phyloP scores from a whole-genome alignment of 2,329 filamentous ascomycete species.

The Elsinoe ampelina region DNA sequence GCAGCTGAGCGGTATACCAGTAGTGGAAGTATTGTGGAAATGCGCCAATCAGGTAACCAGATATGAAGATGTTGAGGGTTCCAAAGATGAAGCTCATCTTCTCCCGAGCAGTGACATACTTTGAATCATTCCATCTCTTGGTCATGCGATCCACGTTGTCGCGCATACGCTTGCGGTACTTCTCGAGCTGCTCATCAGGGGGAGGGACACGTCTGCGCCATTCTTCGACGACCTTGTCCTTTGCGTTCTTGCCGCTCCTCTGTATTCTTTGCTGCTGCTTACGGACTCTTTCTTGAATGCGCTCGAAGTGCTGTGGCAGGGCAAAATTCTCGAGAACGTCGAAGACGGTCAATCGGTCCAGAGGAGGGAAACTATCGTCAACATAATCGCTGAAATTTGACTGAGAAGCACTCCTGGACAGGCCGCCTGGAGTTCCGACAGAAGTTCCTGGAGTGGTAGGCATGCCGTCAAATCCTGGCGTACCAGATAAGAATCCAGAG shows the following conservation, averaged over 20 bases:
- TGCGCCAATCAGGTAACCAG: slow-evolving; percentile 83
- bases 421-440: slow-evolving; percentile 34
- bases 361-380: slow-evolving; percentile 75
- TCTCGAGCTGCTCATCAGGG: slow-evolving; percentile 84
- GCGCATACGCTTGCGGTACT: slow-evolving; percentile 81
- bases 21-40: slow-evolving; percentile 77
- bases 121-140: slow-evolving; percentile 79
- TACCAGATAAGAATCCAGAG: background rate
- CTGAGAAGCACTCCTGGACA: slow-evolving; percentile 53
- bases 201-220: slow-evolving; percentile 79
- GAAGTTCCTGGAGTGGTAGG: slow-evolving; percentile 29
- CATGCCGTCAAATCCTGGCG: slow-evolving; percentile 6
- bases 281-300: slow-evolving; percentile 78
- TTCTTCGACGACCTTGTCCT: slow-evolving; percentile 82
- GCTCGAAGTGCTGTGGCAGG: slow-evolving; percentile 81
- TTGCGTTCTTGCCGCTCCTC: slow-evolving; percentile 66
- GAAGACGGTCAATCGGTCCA: slow-evolving; percentile 84
- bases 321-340: slow-evolving; percentile 91
- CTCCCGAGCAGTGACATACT: slow-evolving; percentile 78
- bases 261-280: slow-evolving; percentile 74
- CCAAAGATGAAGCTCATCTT: slow-evolving; percentile 95
- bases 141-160: slow-evolving; percentile 79
- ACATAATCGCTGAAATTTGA: slow-evolving; percentile 37
- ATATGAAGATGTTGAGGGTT: slow-evolving; percentile 95
- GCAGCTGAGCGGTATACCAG: slow-evolving; percentile 57